These are phyloP conservation scores for Populus tomentosa DNA, from an alignment of 441 rosid species.

Conservation along the genomic window DNA sequence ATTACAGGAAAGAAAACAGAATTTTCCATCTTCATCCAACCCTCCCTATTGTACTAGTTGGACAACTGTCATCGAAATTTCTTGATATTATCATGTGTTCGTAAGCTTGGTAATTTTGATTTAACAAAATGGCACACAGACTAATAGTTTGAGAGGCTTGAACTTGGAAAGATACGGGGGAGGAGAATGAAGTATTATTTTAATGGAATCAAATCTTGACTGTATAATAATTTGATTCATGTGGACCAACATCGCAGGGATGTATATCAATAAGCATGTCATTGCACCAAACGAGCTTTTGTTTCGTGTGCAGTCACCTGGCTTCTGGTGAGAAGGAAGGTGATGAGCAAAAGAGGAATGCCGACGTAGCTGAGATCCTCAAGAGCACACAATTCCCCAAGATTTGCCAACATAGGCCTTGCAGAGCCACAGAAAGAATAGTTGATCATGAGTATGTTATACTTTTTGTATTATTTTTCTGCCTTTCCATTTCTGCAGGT, in stretches of 20 bases:
- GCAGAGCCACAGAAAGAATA: slow-evolving; percentile 60
- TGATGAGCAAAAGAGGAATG: slow-evolving; percentile 78
- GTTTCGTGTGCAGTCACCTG: slow-evolving; percentile 89
- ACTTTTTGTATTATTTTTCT: neutral
- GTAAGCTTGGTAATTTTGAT: neutral
- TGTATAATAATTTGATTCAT: neutral
- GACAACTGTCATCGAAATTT: neutral
- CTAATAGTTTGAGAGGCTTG: neutral
- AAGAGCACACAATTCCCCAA: slow-evolving; percentile 67
- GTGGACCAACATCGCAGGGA: slow-evolving; percentile 44
- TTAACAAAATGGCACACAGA: neutral
- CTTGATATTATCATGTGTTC: neutral
- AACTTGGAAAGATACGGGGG: neutral
- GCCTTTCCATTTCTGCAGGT: neutral
- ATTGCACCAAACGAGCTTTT: slow-evolving; percentile 79
- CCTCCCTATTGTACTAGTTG: neutral
- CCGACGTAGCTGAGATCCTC: slow-evolving; percentile 77
- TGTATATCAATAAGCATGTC: slow-evolving; percentile 87
- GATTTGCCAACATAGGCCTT: slow-evolving; percentile 52
- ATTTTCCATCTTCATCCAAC: neutral
- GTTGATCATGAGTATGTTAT: slow-evolving; percentile 71
- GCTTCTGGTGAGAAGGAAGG: slow-evolving; percentile 98
- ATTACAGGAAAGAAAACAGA: neutral
- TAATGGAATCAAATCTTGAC: neutral
- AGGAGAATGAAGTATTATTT: neutral